Evolutionary conservation across 2,329 filamentous ascomycete species (phyloP), one percentile per base, ranked within the genome.

Genomic region (Phyllachora maydis): DNA sequence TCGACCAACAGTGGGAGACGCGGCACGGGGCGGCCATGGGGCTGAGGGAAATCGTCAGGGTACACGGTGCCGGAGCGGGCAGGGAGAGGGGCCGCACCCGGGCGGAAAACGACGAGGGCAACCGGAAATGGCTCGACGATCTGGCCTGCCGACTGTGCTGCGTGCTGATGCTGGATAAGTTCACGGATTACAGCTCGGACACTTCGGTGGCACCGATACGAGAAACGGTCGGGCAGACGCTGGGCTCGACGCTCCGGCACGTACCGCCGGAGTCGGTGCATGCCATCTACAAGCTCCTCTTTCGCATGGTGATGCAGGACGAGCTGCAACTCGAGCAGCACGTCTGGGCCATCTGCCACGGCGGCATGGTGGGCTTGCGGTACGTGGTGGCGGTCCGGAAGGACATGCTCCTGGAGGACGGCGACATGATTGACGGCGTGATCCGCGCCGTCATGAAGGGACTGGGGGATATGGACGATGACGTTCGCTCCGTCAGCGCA

Each of bases 131-230:
- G 82, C 64, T 98, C 11, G 78, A 95, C 40, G 85, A 98, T 40
- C 59, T 98, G 24, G 81, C 83, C n/a, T 93, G 83, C 39, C 76
- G 88, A 14, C 63, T 98, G 23, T 85, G 83, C 46, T 92, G 79
- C 42, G 83, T 98, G 24, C 73, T 98, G 38, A 93, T 98, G 71
- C 68, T 98, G 10, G 88, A 98, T 49, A 72, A 83, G 25, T 98
- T 98, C 41, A 90, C 83, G 27, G 88, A 98, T 42, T 98, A 93
- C 50, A 88, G 90, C 28, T 92, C 83, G 4, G 88, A 98, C 45
- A 98, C 81, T 25, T 91, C 90, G 1, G 82, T 98, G 19, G 88
- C 88, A 1, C 88, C 88, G 0, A 93, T 98, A 32, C 65, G 88
- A 33, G 88, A 98, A 51, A 92, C 83, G 0, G 78, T 91, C 19